Conservation (phyloP, 371 early-diverging fungal species). For the Mortierella sp. region DNA sequence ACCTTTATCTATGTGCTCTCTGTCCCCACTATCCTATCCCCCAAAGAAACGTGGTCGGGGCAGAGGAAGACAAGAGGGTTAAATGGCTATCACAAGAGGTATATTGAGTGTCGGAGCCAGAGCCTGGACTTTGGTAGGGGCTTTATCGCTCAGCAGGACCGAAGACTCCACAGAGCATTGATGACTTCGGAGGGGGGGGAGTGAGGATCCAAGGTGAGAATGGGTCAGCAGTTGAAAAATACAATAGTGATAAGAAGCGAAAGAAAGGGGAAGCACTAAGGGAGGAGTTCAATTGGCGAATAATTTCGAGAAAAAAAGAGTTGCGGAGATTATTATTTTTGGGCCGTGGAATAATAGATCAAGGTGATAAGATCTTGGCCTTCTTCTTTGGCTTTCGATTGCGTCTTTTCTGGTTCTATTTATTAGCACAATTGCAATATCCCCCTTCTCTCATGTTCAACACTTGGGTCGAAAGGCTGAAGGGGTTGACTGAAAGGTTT, state of each 20-base stretch:
- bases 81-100: neutral
- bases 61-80: neutral
- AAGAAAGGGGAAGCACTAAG: slow-evolving; percentile 1
- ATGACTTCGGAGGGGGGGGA: neutral
- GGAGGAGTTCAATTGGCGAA: slow-evolving; percentile 15
- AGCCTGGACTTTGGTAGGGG: neutral
- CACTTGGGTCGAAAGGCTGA: neutral
- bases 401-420: slow-evolving; percentile 12
- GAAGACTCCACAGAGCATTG: slow-evolving; percentile 5
- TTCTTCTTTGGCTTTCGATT: neutral
- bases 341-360: slow-evolving; percentile 16
- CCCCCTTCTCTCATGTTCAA: neutral
- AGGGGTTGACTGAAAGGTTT: neutral
- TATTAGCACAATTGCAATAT: neutral
- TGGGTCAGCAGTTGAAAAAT: neutral
- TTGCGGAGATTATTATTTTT: slow-evolving; percentile 50
- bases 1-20: slow-evolving; percentile 9
- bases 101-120: neutral
- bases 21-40: neutral
- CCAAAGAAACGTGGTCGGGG: slow-evolving; percentile 4
- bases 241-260: slow-evolving; percentile 3
- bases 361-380: slow-evolving; percentile 44
- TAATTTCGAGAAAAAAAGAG: neutral
- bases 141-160: slow-evolving; percentile 1
- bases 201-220: neutral